phyloP scores from a whole-genome alignment of 1,284 basidiomycete species.

The Trichosporon asahii region DNA sequence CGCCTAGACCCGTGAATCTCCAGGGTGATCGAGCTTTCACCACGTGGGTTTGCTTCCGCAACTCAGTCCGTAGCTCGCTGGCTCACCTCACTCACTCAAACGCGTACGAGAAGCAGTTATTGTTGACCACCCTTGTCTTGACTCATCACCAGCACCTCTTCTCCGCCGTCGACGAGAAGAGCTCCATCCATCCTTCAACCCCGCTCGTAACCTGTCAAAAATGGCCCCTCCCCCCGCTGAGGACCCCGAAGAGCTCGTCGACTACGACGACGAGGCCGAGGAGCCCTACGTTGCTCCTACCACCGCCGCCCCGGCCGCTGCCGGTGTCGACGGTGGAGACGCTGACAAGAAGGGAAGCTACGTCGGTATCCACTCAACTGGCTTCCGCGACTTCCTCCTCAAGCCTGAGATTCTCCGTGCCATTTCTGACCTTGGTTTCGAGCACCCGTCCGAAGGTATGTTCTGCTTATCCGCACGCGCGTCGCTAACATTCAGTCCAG shows the following conservation, averaged over 20 bases:
- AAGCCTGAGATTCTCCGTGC: conserved; percentile 96
- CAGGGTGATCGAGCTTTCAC: not conserved
- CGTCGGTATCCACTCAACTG: conserved; percentile 94
- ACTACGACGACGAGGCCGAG: conserved; percentile 86
- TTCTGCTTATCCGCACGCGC: conserved; percentile 17
- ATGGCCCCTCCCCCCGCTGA: conserved; percentile 29
- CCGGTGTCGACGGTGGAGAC: conserved; percentile 61
- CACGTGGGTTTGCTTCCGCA: not conserved
- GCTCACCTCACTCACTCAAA: not conserved
- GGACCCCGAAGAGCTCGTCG: conserved; percentile 57
- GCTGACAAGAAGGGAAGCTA: conserved; percentile 92
- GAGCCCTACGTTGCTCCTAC: conserved; percentile 65
- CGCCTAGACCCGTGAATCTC: conserved; percentile 2
- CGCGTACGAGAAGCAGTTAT: conserved; percentile 1
- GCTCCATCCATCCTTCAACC: conserved; percentile 5
- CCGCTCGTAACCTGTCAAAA: conserved; percentile 16
- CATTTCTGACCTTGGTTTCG: conserved; percentile 98
- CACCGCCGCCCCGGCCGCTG: conserved; percentile 55
- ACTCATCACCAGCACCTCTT: not conserved
- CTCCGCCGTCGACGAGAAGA: conserved; percentile 4
- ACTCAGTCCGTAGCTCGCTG: not conserved
- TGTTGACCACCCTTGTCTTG: conserved; percentile 8
- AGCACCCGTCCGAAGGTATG: conserved; percentile 98
- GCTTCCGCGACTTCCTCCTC: conserved; percentile 92
- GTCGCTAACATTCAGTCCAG: conserved; percentile 65